Evolutionary conservation across 2,329 filamentous ascomycete species (phyloP).

Genomic region (Leptographium procerum): DNA sequence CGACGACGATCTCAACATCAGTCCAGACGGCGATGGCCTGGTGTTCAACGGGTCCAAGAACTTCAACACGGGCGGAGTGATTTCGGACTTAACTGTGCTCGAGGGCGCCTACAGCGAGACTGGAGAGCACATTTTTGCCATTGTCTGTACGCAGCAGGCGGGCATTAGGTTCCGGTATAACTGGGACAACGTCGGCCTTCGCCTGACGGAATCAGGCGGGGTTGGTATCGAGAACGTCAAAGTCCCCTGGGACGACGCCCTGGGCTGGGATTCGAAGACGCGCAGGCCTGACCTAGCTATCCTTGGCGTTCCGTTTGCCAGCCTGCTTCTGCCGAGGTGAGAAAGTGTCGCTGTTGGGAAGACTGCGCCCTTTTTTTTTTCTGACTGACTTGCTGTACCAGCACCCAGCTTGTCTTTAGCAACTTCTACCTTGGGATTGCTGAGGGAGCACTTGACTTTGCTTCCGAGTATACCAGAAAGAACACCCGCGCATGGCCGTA

Average conservation of each 20-base stretch:
- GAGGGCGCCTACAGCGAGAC: slow-evolving; percentile 51
- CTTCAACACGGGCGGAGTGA: slow-evolving; percentile 57
- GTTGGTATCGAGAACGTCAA: slow-evolving; percentile 47
- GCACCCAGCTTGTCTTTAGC: slow-evolving; percentile 53
- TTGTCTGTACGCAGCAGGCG: slow-evolving; percentile 45
- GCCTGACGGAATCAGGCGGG: slow-evolving; percentile 51
- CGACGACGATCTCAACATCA: slow-evolving; percentile 49
- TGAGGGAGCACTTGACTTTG: slow-evolving; percentile 43
- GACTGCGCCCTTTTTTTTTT: too few species aligned
- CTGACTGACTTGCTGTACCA: too few species aligned
- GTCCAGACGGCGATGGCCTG: slow-evolving; percentile 38
- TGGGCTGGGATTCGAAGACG: slow-evolving; percentile 43
- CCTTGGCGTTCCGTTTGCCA: slow-evolving; percentile 41
- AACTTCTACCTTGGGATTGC: slow-evolving; percentile 57
- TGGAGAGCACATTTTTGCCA: slow-evolving; percentile 49
- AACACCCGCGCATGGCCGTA: slow-evolving; percentile 53
- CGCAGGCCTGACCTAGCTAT: slow-evolving; percentile 39
- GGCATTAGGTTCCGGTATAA: slow-evolving; percentile 49
- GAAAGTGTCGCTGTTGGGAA: too few species aligned
- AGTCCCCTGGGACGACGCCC: slow-evolving; percentile 47
- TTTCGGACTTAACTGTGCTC: slow-evolving; percentile 54
- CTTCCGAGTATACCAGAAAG: slow-evolving; percentile 42
- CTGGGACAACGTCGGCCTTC: slow-evolving; percentile 54
- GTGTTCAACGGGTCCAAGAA: slow-evolving; percentile 52
- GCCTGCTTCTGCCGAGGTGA: slow-evolving; percentile 46